These are phyloP conservation scores for Tetrapisispora taiwanensis DNA, from an alignment of 805 yeast species.

Conservation along the genomic window DNA sequence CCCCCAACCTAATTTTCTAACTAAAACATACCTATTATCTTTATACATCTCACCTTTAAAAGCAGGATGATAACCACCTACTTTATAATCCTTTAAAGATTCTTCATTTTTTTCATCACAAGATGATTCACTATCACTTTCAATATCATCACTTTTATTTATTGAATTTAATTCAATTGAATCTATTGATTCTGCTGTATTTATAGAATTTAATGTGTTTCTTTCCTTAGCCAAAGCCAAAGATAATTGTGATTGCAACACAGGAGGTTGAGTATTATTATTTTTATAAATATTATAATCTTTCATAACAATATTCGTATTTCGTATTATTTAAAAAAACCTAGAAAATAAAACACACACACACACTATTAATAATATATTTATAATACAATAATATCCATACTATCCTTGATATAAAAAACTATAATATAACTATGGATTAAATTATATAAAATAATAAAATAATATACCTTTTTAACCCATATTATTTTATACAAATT, in stretches of 20 bases:
- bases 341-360: too few species aligned
- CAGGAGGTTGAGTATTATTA: not conserved
- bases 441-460: too few species aligned
- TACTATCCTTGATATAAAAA: too few species aligned
- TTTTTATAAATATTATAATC: not conserved
- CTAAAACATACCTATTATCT: slow-evolving; percentile 62
- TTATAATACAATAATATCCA: too few species aligned
- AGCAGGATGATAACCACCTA: slow-evolving; percentile 96
- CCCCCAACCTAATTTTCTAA: slow-evolving; percentile 96
- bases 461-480: too few species aligned
- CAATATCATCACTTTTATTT: slow-evolving; percentile 16
- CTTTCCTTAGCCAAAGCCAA: slow-evolving; percentile 1
- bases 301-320: not conserved
- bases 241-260: not conserved
- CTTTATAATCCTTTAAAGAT: slow-evolving; percentile 69
- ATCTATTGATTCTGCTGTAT: too few species aligned
- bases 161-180: too few species aligned
- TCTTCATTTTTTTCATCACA: slow-evolving; percentile 61
- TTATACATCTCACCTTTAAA: slow-evolving; percentile 77
- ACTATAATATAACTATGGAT: too few species aligned
- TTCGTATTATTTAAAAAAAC: too few species aligned
- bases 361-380: too few species aligned
- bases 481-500: too few species aligned
- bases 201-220: too few species aligned
- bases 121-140: slow-evolving; percentile 31